Conservation (phyloP, 169 alveolate species). For the Cyclospora cayetanensis region DNA sequence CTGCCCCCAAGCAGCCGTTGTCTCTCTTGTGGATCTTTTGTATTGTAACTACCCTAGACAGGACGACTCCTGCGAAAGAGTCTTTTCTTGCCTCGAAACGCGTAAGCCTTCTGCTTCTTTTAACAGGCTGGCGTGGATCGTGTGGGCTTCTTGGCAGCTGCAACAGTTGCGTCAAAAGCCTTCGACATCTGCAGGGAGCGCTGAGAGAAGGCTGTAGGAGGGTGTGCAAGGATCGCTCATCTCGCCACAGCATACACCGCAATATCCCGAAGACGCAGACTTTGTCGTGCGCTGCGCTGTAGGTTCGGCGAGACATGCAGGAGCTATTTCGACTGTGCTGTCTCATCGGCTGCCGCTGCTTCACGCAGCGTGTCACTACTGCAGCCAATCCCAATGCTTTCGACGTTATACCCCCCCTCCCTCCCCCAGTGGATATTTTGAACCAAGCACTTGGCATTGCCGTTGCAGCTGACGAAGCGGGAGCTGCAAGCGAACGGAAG, state of each 20-base stretch:
- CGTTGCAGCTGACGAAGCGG: not conserved
- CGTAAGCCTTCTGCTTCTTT: too few species aligned
- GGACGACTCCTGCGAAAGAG: slow-evolving; percentile 52
- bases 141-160: too few species aligned
- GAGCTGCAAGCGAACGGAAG: not conserved
- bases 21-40: slow-evolving; percentile 42
- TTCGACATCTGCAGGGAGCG: too few species aligned
- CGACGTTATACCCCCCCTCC: slow-evolving; percentile 44
- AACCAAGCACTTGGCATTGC: slow-evolving; percentile 40
- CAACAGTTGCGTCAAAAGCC: too few species aligned
- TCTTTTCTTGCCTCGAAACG: slow-evolving; percentile 15
- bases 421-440: slow-evolving; percentile 20
- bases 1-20: slow-evolving; percentile 46
- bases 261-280: not conserved
- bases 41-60: slow-evolving; percentile 16
- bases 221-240: too few species aligned
- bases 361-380: not conserved
- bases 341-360: slow-evolving; percentile 9
- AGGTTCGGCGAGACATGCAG: slow-evolving; percentile 49
- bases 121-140: too few species aligned
- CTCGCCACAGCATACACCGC: too few species aligned
- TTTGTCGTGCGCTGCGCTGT: not conserved
- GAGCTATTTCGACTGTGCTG: slow-evolving; percentile 23
- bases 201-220: too few species aligned
- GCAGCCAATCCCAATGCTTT: slow-evolving; percentile 50